These are phyloP conservation scores for Blastobotrys elegans DNA, from an alignment of 1,139 yeast species.

Conservation along the genomic window DNA sequence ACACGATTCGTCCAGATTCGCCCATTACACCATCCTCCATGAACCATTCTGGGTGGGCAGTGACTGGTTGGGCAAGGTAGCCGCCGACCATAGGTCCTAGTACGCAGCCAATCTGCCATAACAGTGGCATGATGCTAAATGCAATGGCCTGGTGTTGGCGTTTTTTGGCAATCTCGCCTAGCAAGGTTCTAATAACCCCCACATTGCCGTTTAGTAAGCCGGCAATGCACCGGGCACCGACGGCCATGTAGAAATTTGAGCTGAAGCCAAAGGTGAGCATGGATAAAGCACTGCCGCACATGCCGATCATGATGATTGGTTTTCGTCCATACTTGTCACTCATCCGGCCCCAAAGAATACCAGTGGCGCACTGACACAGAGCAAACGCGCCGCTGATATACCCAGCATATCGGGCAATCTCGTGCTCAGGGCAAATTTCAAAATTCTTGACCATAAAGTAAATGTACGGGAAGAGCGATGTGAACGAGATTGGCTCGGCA, in stretches of 20 bases:
- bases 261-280: slow-evolving; percentile 52
- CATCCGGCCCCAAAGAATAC: slow-evolving; percentile 55
- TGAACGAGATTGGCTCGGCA: slow-evolving; percentile 60
- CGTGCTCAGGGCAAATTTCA: slow-evolving; percentile 30
- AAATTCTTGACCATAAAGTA: slow-evolving; percentile 60
- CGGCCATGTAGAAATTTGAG: slow-evolving; percentile 46
- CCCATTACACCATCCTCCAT: slow-evolving; percentile 27
- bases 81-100: slow-evolving; percentile 58
- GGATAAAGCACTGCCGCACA: slow-evolving; percentile 46
- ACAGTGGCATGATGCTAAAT: slow-evolving; percentile 53
- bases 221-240: slow-evolving; percentile 47
- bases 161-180: slow-evolving; percentile 56
- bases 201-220: slow-evolving; percentile 60
- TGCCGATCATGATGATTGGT: slow-evolving; percentile 47
- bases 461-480: slow-evolving; percentile 59
- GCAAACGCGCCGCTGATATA: slow-evolving; percentile 55
- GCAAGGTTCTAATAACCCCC: slow-evolving; percentile 53
- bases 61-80: slow-evolving; percentile 36
- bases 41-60: slow-evolving; percentile 31
- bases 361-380: slow-evolving; percentile 47
- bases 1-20: slow-evolving; percentile 22
- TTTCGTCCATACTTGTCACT: slow-evolving; percentile 58
- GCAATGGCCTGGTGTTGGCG: slow-evolving; percentile 58
- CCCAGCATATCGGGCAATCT: slow-evolving; percentile 54
- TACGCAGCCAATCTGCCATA: slow-evolving; percentile 55